phyloP scores from a whole-genome alignment of 441 rosid genomes.

The Brassica balearica region DNA sequence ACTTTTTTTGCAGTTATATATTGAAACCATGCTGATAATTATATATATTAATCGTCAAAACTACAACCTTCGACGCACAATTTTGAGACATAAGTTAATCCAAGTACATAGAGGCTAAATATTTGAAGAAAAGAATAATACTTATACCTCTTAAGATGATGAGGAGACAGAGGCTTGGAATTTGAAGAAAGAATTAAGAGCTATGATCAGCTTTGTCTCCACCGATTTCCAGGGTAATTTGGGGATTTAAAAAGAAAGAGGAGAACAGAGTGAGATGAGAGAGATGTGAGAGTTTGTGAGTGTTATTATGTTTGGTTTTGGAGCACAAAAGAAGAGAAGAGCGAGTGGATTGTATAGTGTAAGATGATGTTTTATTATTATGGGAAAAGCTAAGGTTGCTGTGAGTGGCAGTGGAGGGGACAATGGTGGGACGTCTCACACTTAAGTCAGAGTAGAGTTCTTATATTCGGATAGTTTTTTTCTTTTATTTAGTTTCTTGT shows the following conservation, averaged over 20 bases:
- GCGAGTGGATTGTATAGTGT: conserved; percentile 41
- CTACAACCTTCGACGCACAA: conserved; percentile 19
- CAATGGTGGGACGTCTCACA: conserved; percentile 62
- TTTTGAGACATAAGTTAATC: neutral
- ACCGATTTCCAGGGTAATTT: conserved; percentile 9
- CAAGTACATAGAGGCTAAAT: conserved; percentile 9
- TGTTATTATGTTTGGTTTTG: conserved; percentile 42
- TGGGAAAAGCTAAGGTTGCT: conserved; percentile 60
- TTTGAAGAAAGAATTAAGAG: conserved; percentile 26
- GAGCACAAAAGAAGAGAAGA: conserved; percentile 44
- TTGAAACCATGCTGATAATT: neutral
- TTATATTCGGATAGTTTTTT: conserved; percentile 29
- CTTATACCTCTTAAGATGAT: conserved; percentile 22
- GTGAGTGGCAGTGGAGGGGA: conserved; percentile 50
- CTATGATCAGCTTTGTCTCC: conserved; percentile 34
- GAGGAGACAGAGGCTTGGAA: conserved; percentile 30
- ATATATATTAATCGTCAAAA: conserved; percentile 24
- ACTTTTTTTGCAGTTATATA: neutral
- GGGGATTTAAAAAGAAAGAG: conserved; percentile 15
- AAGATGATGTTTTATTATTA: conserved; percentile 56
- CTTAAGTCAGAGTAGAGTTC: conserved; percentile 39
- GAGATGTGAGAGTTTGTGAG: conserved; percentile 35
- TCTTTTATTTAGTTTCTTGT: neutral
- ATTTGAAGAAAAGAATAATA: conserved; percentile 15
- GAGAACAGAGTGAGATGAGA: conserved; percentile 33